These are phyloP conservation scores for Neurospora sp. DNA, from an alignment of 495 filamentous ascomycete genomes.

Conservation along the genomic window DNA sequence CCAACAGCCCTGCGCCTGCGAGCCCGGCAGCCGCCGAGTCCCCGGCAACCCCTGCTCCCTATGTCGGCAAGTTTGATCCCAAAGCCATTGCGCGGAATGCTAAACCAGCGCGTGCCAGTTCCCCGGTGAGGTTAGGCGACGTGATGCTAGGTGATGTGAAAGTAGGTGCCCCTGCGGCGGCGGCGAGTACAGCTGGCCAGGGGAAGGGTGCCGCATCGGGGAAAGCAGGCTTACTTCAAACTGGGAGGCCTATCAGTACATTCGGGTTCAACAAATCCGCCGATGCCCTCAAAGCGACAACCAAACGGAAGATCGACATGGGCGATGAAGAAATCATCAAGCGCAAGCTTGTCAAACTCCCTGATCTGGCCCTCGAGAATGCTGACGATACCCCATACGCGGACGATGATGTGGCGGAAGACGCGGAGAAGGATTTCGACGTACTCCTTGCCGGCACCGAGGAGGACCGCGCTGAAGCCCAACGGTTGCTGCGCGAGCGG, in stretches of 20 bases:
- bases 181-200: neutral
- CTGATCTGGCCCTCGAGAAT: conserved; percentile 59
- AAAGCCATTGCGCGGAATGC: conserved; percentile 75
- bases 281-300: conserved; percentile 55
- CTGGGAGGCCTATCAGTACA: conserved; percentile 50
- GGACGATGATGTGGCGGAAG: conserved; percentile 49
- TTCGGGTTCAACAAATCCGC: conserved; percentile 71
- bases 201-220: conserved; percentile 3
- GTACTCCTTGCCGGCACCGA: conserved; percentile 59
- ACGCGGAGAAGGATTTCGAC: conserved; percentile 60
- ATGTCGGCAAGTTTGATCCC: conserved; percentile 78
- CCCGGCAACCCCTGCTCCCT: conserved; percentile 36
- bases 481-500: conserved; percentile 55
- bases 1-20: conserved; percentile 44
- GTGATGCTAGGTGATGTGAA: conserved; percentile 25
- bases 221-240: conserved; percentile 16
- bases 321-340: conserved; percentile 79
- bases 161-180: conserved; percentile 1
- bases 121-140: conserved; percentile 29
- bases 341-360: conserved; percentile 80
- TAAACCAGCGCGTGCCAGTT: conserved; percentile 40
- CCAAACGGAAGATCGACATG: conserved; percentile 69
- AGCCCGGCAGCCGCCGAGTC: conserved; percentile 42
- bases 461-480: conserved; percentile 77
- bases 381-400: conserved; percentile 48